Conservation (phyloP, 129 eudicot genomes). For the Scalesia atractyloides region DNA sequence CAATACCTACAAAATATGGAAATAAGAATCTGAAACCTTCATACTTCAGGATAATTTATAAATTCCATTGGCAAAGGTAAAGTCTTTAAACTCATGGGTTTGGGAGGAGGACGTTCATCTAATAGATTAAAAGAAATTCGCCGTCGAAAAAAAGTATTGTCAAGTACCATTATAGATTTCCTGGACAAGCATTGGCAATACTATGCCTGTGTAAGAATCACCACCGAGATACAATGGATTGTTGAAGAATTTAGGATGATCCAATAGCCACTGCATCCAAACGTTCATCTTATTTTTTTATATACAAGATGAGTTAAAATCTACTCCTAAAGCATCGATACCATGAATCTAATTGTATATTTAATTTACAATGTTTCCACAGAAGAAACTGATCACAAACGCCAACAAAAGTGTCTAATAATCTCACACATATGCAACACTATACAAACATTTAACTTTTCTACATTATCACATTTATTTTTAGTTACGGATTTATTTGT, state of each 20-base stretch:
- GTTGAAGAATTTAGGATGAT: slow-evolving; percentile 24
- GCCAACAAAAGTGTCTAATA: no score
- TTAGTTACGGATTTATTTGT: no score
- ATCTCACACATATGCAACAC: no score
- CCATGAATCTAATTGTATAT: neutral
- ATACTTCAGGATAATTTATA: no score
- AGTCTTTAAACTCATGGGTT: no score
- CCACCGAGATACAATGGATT: slow-evolving; percentile 27
- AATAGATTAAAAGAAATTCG: neutral
- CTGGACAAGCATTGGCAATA: slow-evolving; percentile 13
- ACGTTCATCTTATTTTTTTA: neutral
- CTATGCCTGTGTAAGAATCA: slow-evolving; percentile 20
- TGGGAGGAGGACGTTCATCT: no score
- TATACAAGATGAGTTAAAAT: neutral
- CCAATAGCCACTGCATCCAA: slow-evolving; percentile 21
- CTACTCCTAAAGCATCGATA: neutral
- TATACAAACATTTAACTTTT: no score
- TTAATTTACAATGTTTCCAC: no score
- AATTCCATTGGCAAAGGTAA: no score
- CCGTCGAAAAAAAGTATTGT: no score
- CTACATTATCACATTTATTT: no score
- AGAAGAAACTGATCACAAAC: neutral
- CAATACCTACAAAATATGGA: slow-evolving; percentile 11
- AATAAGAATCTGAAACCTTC: neutral
- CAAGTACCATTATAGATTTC: slow-evolving; percentile 20